phyloP scores from a whole-genome alignment of 208 protist genomes.

The Leishmania amazonensis region DNA sequence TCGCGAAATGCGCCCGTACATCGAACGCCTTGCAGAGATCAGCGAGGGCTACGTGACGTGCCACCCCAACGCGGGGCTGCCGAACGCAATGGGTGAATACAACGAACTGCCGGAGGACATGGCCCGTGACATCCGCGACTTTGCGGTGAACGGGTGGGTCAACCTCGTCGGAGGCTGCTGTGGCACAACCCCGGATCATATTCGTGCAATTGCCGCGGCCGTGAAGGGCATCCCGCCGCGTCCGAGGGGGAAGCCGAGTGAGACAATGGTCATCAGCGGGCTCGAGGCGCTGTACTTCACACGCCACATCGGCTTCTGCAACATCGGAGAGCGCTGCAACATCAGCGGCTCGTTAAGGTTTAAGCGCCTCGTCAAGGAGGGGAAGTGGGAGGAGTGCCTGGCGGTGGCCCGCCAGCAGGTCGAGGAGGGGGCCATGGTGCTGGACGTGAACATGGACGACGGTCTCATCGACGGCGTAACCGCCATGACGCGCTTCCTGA shows the following conservation, averaged over 20 bases:
- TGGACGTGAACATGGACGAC: slow-evolving; percentile 98
- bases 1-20: slow-evolving; percentile 60
- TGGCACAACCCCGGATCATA: slow-evolving; percentile 72
- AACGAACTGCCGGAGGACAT: slow-evolving; percentile 72
- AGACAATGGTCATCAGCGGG: slow-evolving; percentile 77
- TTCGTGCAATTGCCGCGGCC: slow-evolving; percentile 58
- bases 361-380: slow-evolving; percentile 92
- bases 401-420: slow-evolving; percentile 83
- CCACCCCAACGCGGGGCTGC: slow-evolving; percentile 84
- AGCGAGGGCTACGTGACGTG: slow-evolving; percentile 62
- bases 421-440: slow-evolving; percentile 95
- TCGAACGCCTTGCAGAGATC: slow-evolving; percentile 51
- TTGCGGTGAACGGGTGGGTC: slow-evolving; percentile 50
- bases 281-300: slow-evolving; percentile 89
- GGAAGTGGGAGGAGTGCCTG: slow-evolving; percentile 87
- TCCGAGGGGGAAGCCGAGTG: slow-evolving; percentile 25
- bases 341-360: slow-evolving; percentile 95
- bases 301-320: slow-evolving; percentile 91
- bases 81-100: slow-evolving; percentile 82
- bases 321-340: slow-evolving; percentile 98
- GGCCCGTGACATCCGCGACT: slow-evolving; percentile 56
- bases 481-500: slow-evolving; percentile 94
- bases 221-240: slow-evolving; percentile 37
- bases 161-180: slow-evolving; percentile 85
- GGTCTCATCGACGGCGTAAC: slow-evolving; percentile 93